These are phyloP conservation scores for Blepharisma undulans DNA, from an alignment of 169 alveolate species.

Conservation along the genomic window DNA sequence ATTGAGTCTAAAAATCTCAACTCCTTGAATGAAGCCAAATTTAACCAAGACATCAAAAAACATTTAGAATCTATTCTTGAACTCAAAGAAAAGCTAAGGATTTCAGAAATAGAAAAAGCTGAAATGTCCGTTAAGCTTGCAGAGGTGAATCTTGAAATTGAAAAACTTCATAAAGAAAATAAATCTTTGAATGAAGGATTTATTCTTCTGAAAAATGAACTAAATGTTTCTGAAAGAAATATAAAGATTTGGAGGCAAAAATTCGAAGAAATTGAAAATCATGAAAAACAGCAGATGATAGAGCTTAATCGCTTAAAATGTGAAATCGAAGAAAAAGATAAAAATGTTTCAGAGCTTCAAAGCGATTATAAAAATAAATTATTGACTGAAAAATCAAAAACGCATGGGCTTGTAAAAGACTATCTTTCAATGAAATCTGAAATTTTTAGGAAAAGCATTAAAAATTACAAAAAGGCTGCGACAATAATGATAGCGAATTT, in stretches of 20 bases:
- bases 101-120: background rate
- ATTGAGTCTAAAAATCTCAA: background rate
- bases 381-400: background rate
- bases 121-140: background rate
- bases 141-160: background rate
- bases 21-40: background rate
- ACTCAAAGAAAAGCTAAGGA: background rate
- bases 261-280: background rate
- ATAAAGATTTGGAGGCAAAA: background rate
- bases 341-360: background rate
- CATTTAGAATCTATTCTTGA: background rate
- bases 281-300: background rate
- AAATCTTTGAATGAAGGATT: background rate
- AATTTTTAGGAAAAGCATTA: background rate
- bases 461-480: background rate
- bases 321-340: background rate
- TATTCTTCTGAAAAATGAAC: background rate
- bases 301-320: background rate
- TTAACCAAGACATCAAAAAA: background rate
- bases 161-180: background rate
- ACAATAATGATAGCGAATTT: background rate
- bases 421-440: background rate
- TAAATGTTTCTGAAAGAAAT: background rate
- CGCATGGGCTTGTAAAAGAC: background rate
- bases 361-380: background rate